phyloP scores from a whole-genome alignment of 345 rosid species.

The Hibiscus syriacus region DNA sequence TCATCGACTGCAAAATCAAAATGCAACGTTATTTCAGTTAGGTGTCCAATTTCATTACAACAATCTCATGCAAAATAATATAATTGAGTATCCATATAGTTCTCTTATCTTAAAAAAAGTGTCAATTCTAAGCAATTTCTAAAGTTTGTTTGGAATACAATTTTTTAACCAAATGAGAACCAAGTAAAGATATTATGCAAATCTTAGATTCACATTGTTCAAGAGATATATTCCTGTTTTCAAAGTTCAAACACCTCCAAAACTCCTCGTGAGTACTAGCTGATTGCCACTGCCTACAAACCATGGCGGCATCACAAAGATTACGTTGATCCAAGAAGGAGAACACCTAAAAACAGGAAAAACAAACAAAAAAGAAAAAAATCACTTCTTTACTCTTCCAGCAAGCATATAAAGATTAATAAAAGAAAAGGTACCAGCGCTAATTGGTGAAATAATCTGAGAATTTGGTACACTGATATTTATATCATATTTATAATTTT shows the following conservation, averaged over 20 bases:
- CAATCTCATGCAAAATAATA: background rate
- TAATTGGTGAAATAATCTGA: background rate
- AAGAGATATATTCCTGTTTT: slow-evolving; percentile 59
- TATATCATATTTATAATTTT: too few relatives aligned
- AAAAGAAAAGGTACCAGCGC: background rate
- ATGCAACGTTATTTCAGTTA: background rate
- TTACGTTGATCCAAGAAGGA: slow-evolving; percentile 68
- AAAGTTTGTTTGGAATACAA: background rate
- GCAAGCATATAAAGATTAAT: background rate
- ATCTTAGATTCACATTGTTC: slow-evolving; percentile 75
- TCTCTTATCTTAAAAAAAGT: background rate
- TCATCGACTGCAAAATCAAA: slow-evolving; percentile 58
- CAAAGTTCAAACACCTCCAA: slow-evolving; percentile 90
- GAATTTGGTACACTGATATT: too few relatives aligned
- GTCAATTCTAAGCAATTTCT: background rate
- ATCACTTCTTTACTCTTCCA: background rate
- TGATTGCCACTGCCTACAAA: slow-evolving; percentile 91
- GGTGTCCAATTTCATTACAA: background rate
- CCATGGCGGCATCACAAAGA: slow-evolving; percentile 86
- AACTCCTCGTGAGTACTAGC: slow-evolving; percentile 96
- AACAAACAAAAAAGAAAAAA: slow-evolving; percentile 3
- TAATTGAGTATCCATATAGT: background rate
- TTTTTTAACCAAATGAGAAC: too few relatives aligned
- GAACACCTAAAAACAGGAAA: slow-evolving; percentile 51
- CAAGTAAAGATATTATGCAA: background rate